Percentiles rank a stretch among this genome's conserved stretches.
Evolutionary conservation across 2,329 filamentous ascomycete genomes (phyloP).

Genomic region (Alternaria gaisen): DNA sequence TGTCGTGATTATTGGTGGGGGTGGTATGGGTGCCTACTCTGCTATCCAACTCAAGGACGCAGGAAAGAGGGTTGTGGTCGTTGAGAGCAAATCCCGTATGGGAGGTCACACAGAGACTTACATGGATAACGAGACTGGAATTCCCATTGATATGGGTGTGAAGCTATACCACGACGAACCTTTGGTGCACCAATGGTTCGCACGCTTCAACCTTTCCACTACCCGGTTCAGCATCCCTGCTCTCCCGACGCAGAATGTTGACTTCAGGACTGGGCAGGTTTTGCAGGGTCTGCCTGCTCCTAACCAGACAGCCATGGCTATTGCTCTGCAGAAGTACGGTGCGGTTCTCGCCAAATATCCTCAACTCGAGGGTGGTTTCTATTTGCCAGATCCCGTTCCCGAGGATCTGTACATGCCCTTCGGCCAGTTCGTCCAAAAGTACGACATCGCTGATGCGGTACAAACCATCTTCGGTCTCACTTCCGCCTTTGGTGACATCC

Average conservation of each 20-base stretch:
- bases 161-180: constrained; percentile 51
- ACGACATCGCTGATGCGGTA: constrained; percentile 56
- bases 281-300: constrained; percentile 14
- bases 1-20: constrained; percentile 54
- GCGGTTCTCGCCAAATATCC: constrained; percentile 32
- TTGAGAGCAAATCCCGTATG: constrained; percentile 51
- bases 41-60: constrained; percentile 53
- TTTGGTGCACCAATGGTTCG: constrained; percentile 41
- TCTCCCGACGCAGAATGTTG: constrained; percentile 20
- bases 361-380: constrained; percentile 50
- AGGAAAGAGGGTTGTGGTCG: constrained; percentile 50
- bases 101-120: constrained; percentile 63
- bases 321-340: constrained; percentile 33
- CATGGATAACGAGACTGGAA: constrained; percentile 45
- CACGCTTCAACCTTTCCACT: constrained; percentile 21
- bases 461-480: constrained; percentile 42
- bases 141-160: constrained; percentile 50
- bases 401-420: constrained; percentile 61
- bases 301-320: constrained; percentile 15
- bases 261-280: constrained; percentile 43
- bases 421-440: constrained; percentile 60
- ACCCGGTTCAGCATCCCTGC: not conserved
- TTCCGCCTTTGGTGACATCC: constrained; percentile 49
- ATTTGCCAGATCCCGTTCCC: constrained; percentile 56
- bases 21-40: constrained; percentile 52